Base-by-base conservation (phyloP, 495 filamentous ascomycete species). In the Aspergillus saccharolyticus region DNA sequence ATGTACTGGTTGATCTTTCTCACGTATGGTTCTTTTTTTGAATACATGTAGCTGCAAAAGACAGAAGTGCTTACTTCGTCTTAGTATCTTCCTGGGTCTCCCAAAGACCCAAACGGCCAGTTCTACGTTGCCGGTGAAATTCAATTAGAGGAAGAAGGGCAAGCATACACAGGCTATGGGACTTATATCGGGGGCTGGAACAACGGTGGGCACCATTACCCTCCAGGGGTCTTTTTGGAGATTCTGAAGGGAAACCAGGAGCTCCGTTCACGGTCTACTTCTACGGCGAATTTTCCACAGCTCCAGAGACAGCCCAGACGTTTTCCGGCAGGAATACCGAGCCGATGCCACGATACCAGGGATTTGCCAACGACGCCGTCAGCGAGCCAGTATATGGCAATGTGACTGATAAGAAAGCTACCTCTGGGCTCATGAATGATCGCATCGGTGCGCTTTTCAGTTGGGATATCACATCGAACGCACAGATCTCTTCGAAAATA, bases 181-280 rank as follows among this genome's bases (percentile, higher is more conserved):
- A 82, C 79, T 16, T 88, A 87, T 61, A 72, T 82, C 54, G 78
- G 77, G 45, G 80, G 80, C 15, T 82, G 77, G 77, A 86, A 86
- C 66, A 73, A 82, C 54, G 70, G 80, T 78, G 52, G 61, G 63
- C 61, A 20, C 8, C 18, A n/a, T 12, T 22, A 3, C 12, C 33
- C 10, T 17, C 18, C 25, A 39, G 24, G 17, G 16, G 47, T 42
- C 10, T 7, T 9, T 5, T 9, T 28, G 25, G 19, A 8, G 12
- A 19, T 48, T n/a, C 47, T 66, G 51, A 71, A 14, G 25, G 19
- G 63, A 62, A 60, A 65, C 21, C 70, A 79, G 81, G 74, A 21
- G 76, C 79, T 0, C 74, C 78, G 16, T 88, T 84, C 76, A 84
- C 74, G 2, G 81, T 89, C 4, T 83, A 83, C 60, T 88, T 87